Evolutionary conservation across 345 rosid species (phyloP).

Genomic region (Jatropha curcas): DNA sequence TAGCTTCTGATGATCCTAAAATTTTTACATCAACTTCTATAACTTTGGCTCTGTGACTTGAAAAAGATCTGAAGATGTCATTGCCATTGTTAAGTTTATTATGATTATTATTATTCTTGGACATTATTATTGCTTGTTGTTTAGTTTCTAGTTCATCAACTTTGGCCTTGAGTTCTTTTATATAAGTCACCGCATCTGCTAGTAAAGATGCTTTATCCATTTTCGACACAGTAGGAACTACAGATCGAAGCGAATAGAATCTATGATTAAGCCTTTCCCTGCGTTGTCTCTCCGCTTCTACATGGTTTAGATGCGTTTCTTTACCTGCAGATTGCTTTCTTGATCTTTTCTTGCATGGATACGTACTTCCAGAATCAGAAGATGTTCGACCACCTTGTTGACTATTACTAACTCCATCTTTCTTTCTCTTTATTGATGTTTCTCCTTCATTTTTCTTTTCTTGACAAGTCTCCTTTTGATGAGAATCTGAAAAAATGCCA

Average conservation of each 20-base stretch:
- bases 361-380: slow-evolving; percentile 37
- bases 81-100: slow-evolving; percentile 1
- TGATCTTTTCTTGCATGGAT: slow-evolving; percentile 28
- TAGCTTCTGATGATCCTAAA: slow-evolving; percentile 44
- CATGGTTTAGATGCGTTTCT: slow-evolving; percentile 53
- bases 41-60: slow-evolving; percentile 4
- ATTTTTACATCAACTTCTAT: slow-evolving; percentile 54
- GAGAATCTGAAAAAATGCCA: slow-evolving; percentile 21
- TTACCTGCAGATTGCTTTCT: slow-evolving; percentile 37
- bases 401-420: slow-evolving; percentile 13
- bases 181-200: slow-evolving; percentile 67
- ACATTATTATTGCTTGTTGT: slow-evolving; percentile 1
- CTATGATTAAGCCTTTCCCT: slow-evolving; percentile 78
- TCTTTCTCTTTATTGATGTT: slow-evolving; percentile 14
- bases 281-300: slow-evolving; percentile 81
- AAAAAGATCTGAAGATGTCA: slow-evolving; percentile 6
- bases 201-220: slow-evolving; percentile 89
- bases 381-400: slow-evolving; percentile 23
- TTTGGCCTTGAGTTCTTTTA: slow-evolving; percentile 61
- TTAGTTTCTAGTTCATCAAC: slow-evolving; percentile 49
- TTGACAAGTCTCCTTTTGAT: slow-evolving; percentile 9
- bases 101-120: slow-evolving; percentile 10
- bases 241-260: slow-evolving; percentile 72
- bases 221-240: slow-evolving; percentile 81
- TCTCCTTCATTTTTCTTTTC: slow-evolving; percentile 12